Base-by-base conservation (phyloP, 1,284 basidiomycete genomes). In the Acaromyces ingoldii region DNA sequence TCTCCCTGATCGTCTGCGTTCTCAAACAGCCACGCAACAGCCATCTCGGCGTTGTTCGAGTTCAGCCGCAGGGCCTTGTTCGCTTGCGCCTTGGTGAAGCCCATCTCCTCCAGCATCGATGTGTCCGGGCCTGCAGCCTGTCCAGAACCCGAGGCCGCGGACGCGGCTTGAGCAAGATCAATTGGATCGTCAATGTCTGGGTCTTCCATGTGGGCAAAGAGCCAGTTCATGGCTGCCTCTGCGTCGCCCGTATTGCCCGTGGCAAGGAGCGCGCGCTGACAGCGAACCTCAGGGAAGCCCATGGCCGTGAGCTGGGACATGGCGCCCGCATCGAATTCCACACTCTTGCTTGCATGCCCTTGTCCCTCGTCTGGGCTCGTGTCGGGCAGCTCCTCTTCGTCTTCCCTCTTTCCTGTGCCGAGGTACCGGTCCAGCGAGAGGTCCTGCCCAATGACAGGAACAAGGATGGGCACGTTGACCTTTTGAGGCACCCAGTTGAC, bases 401-500 rank as follows among this genome's bases (percentile, higher is more conserved):
- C 83, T 0, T 80, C 78, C 72, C 88, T 86, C 10, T 88, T 77
- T 0, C 93, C 92, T 24, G 76, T 78, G 2, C 88, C 88, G 1
- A 89, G 70, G 68, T 88, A 88, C 4, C 76, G 66, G 53, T 88
- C 86, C 33, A 97, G 82, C 13, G 78, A 49, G 75, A 41, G 92
- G 77, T 1, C 75, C 64, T 49, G 54, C 7, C 13, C 21, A 3
- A 81, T 79, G 6, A 79, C 65, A 0, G 87, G 85, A 0, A 96
- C 78, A n/a, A 83, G 75, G 21, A 97, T 78, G 0, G 91, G 91
- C 24, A 98, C 88, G 61, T 95, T 89, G 30, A 97, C 82, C 76
- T 98, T 98, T 4, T 87, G 83, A 0, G 95, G 93, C 3, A 98
- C 90, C 93, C 93, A 98, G 70, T 92, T 92, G 49, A 93, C 85